Base-by-base conservation (phyloP, 2,329 filamentous ascomycete species). In the Exophiala xenobiotica region DNA sequence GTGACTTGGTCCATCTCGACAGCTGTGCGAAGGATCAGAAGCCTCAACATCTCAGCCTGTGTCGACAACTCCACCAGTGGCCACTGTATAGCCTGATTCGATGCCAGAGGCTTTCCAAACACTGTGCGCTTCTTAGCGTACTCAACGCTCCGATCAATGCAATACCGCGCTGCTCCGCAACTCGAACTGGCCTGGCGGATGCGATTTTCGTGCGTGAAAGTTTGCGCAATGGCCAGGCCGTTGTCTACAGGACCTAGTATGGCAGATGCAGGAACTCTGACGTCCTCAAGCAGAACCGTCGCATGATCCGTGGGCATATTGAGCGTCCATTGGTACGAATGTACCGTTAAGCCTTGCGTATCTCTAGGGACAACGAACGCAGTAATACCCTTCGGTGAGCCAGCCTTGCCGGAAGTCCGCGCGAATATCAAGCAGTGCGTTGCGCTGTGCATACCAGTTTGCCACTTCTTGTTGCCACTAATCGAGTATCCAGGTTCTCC, bases 241-340 rank as follows among this genome's bases (percentile, higher is more conserved):
- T 74, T 70, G 54, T 79, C 76, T 7, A 78, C 58, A 1, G 70
- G 68, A 0, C 81, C 81, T 1, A 85, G 69, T 26, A 83, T 68
- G 1, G 78, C 70, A 16, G 70, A 73, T 11, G 70, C 67, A 0
- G 81, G 78, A 1, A 84, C 78, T 61, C 71, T 78, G n/a, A 82
- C 81, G 49, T 78, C 66, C n/a, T 73, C 74, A 38, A 85, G 68
- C 2, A 74, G 73, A 31, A 85, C 70, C 1, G 80, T 84, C 2
- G 81, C 81, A 62, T 85, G 81, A 63, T 85, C 81, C 4, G 81
- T 84, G 0, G 81, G 81, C 81, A 85, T 85, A 60, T 85, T 85
- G 46, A 84, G 74, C 1, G 81, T 85, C 79, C 80, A 85, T 65
- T 85, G 77, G 58, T 81, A 85, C 29, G 77, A 80, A 39, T 77